Evolutionary conservation across 2,329 filamentous ascomycete species (phyloP).

Genomic region (Venturia pyrina): DNA sequence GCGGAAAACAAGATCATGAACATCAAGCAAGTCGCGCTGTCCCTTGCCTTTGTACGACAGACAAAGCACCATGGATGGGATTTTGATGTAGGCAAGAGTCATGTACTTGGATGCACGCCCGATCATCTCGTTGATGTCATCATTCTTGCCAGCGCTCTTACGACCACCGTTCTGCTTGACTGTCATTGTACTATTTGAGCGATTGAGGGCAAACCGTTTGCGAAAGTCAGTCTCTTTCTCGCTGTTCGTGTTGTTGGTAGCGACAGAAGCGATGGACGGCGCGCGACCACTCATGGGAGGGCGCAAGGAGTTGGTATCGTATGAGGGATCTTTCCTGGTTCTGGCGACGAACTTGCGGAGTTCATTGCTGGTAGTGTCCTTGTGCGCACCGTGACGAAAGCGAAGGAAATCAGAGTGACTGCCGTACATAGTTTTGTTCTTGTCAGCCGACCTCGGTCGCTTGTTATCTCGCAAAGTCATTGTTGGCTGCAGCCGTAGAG

Average conservation of each 20-base stretch:
- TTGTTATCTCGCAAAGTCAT: conserved; percentile 45
- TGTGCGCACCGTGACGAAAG: conserved; percentile 5
- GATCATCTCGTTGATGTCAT: conserved; percentile 96
- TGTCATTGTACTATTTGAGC: conserved; percentile 34
- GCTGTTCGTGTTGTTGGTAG: background rate
- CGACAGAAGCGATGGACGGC: background rate
- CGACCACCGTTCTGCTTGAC: conserved; percentile 33
- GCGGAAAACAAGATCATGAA: conserved; percentile 95
- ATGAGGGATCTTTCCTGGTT: background rate
- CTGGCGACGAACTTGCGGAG: background rate
- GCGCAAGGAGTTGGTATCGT: background rate
- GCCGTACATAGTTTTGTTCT: conserved; percentile 17
- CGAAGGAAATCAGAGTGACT: conserved; percentile 17
- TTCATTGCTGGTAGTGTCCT: conserved; percentile 7
- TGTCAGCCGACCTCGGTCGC: conserved; percentile 19
- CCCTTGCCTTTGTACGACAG: conserved; percentile 94
- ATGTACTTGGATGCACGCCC: conserved; percentile 90
- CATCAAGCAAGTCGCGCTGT: conserved; percentile 78
- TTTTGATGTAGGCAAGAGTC: conserved; percentile 91
- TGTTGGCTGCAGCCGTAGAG: conserved; percentile 74
- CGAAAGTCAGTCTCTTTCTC: conserved; percentile 12
- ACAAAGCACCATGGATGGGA: conserved; percentile 90
- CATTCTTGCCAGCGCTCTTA: conserved; percentile 56
- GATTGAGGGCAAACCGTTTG: conserved; percentile 28
- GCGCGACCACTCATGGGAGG: conserved; percentile 1